These are phyloP conservation scores for Fusarium coffeatum DNA, from an alignment of 2,329 filamentous ascomycete species.

Conservation along the genomic window DNA sequence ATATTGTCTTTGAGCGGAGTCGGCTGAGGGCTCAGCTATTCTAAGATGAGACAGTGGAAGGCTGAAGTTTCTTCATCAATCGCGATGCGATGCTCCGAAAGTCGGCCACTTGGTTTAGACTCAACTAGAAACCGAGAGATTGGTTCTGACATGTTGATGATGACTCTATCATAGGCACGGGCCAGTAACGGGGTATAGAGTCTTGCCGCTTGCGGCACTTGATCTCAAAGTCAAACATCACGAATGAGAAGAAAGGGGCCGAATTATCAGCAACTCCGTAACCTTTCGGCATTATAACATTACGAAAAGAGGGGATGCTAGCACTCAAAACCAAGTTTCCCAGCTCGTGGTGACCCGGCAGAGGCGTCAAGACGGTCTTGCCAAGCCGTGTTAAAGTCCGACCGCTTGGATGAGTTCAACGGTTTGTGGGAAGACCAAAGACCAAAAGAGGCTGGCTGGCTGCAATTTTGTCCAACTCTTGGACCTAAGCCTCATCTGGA, in stretches of 20 bases:
- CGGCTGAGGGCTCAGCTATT: neutral
- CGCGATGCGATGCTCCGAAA: neutral
- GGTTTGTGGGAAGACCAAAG: slow-evolving; percentile 12
- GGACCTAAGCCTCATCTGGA: slow-evolving; percentile 29
- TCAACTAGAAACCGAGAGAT: slow-evolving; percentile 20
- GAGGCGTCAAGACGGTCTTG: slow-evolving; percentile 16
- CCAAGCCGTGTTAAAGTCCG: slow-evolving; percentile 32
- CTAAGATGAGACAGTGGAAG: neutral
- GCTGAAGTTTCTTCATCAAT: neutral
- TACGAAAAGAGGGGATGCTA: neutral
- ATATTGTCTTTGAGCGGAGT: slow-evolving; percentile 3
- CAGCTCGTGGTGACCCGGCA: slow-evolving; percentile 25
- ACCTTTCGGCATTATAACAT: slow-evolving; percentile 13
- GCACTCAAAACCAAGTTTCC: slow-evolving; percentile 28
- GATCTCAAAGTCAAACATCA: slow-evolving; percentile 5
- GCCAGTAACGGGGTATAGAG: slow-evolving; percentile 10
- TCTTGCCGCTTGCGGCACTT: slow-evolving; percentile 7
- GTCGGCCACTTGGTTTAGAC: neutral
- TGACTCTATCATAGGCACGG: slow-evolving; percentile 14
- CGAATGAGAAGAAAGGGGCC: neutral
- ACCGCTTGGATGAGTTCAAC: slow-evolving; percentile 30
- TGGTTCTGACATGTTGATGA: slow-evolving; percentile 24
- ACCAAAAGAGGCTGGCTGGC: slow-evolving; percentile 1
- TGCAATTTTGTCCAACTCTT: neutral
- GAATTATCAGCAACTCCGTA: neutral